Conservation (phyloP, 345 rosid species). For the Syzygium aqueum region DNA sequence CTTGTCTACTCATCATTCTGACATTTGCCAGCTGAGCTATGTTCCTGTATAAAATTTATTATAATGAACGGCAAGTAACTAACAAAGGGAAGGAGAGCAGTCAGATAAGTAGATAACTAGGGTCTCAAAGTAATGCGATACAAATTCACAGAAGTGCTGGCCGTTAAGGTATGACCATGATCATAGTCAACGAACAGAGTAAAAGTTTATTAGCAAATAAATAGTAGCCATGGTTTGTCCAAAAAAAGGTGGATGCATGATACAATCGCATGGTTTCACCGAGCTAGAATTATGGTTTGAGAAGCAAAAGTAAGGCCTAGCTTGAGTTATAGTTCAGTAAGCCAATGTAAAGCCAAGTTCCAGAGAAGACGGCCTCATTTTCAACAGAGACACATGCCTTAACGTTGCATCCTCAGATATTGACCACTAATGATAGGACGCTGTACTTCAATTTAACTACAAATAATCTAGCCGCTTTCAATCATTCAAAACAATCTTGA, state of each 20-base stretch:
- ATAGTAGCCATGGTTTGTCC: background rate
- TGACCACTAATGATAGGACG: background rate
- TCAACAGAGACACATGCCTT: background rate
- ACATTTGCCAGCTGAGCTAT: slow-evolving; percentile 51
- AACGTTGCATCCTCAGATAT: background rate
- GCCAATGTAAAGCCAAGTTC: background rate
- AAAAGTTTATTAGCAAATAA: background rate
- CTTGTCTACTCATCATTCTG: slow-evolving; percentile 34
- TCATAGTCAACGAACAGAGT: background rate
- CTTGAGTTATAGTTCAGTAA: background rate
- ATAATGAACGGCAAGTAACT: background rate
- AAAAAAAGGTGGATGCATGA: background rate
- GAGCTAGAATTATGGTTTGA: background rate
- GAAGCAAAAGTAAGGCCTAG: background rate
- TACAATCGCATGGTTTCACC: background rate
- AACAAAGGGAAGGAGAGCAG: background rate
- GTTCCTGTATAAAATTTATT: slow-evolving; percentile 25
- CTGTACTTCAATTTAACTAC: background rate
- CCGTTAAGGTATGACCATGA: background rate
- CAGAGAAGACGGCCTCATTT: background rate
- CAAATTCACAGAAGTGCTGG: background rate
- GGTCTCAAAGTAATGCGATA: background rate
- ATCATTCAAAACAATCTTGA: background rate
- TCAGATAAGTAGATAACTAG: background rate
- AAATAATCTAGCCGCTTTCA: background rate